Conservation (phyloP, 176 grass and related monocot genomes). For the Oryza glumipatula region DNA sequence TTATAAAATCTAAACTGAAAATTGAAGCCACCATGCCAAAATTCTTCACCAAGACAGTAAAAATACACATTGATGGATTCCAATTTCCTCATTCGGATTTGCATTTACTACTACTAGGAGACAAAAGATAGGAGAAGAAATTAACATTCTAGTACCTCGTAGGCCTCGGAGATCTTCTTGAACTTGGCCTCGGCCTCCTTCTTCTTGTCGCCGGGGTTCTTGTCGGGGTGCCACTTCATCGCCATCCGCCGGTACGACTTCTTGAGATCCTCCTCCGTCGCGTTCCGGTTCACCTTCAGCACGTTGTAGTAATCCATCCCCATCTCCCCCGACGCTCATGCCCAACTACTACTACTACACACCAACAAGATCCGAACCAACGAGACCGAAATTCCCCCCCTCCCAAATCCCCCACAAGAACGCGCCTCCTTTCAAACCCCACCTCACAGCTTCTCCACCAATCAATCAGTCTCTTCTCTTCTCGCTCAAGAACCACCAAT, state of each 20-base stretch:
- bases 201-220: slow-evolving; percentile 75
- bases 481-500: background rate
- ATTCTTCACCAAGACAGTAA: background rate
- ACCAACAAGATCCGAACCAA: slow-evolving; percentile 8
- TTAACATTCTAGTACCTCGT: slow-evolving; percentile 57
- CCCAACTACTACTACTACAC: background rate
- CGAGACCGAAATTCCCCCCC: background rate
- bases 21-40: background rate
- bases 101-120: background rate
- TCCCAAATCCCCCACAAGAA: background rate
- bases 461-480: background rate
- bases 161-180: slow-evolving; percentile 91
- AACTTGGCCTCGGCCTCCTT: slow-evolving; percentile 87
- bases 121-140: background rate
- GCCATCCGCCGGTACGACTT: slow-evolving; percentile 77
- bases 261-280: slow-evolving; percentile 84
- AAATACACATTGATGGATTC: background rate
- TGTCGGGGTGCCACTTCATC: slow-evolving; percentile 93
- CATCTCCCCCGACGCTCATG: slow-evolving; percentile 61
- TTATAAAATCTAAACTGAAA: background rate
- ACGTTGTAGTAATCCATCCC: slow-evolving; percentile 91
- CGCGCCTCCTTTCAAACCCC: slow-evolving; percentile 23
- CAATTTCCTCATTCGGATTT: background rate
- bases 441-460: background rate
- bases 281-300: slow-evolving; percentile 82